A percentile compares a stretch with the other conserved stretches of the same genome.
Evolutionary conservation across 2,329 filamentous ascomycete species (phyloP).

Genomic region (Shiraia bambusicola): DNA sequence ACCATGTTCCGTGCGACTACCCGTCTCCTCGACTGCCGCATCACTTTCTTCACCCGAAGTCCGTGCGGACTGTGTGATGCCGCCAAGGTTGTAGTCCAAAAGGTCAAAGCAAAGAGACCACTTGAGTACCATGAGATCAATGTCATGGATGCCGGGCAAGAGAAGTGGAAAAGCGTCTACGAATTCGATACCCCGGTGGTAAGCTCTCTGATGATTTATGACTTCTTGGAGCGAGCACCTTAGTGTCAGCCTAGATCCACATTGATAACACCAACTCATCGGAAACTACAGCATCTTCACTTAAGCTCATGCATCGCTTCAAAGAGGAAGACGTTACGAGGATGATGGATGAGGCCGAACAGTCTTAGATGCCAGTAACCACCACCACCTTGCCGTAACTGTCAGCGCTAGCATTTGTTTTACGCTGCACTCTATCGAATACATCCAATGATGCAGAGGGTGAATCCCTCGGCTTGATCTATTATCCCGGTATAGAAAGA

Average conservation of each 20-base stretch:
- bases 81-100: conserved; percentile 67
- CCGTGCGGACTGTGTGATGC: conserved; percentile 71
- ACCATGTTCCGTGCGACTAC: conserved; percentile 38
- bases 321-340: conserved; percentile 64
- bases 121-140: conserved; percentile 71
- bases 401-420: not conserved
- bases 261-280: conserved; percentile 58
- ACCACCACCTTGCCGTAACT: not conserved
- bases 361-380: conserved; percentile 1
- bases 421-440: not conserved
- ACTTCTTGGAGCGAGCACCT: conserved; percentile 19
- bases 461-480: not conserved
- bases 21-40: conserved; percentile 50
- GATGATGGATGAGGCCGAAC: conserved; percentile 63
- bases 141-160: conserved; percentile 63
- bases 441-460: not conserved
- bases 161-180: conserved; percentile 71
- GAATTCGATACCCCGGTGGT: conserved; percentile 83
- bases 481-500: not conserved
- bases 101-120: conserved; percentile 66
- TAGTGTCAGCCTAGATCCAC: conserved; percentile 52
- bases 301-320: conserved; percentile 79
- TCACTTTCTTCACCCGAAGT: conserved; percentile 74
- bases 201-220: conserved; percentile 24
- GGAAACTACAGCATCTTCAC: conserved; percentile 57